These are phyloP conservation scores for Dactylellina leptospora DNA, from an alignment of 2,329 filamentous ascomycete species.

Conservation along the genomic window DNA sequence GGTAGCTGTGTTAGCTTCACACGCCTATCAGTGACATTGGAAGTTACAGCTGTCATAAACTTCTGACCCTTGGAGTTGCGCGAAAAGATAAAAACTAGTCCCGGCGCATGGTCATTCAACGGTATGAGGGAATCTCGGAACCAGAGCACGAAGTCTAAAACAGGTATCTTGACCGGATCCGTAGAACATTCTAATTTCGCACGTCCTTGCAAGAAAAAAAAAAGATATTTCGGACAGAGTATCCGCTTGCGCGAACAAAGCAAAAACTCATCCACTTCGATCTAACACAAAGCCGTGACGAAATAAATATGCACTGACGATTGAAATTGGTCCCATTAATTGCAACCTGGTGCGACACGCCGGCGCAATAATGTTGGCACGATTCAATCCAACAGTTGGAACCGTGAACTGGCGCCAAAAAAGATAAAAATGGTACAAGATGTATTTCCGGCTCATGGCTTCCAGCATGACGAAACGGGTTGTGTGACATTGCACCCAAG, in stretches of 20 bases:
- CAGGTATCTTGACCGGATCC: constrained; percentile 33
- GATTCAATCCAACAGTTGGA: constrained; percentile 7
- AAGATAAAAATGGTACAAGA: constrained; percentile 22
- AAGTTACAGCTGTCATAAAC: constrained; percentile 37
- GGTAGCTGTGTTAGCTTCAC: constrained; percentile 17
- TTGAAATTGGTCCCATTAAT: constrained; percentile 32
- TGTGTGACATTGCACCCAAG: constrained; percentile 33
- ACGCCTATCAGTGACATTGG: constrained; percentile 2
- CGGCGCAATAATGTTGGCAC: constrained; percentile 32
- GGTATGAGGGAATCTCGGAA: no score
- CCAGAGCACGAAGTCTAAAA: constrained; percentile 29
- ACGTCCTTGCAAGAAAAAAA: no score
- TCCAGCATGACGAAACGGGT: constrained; percentile 33
- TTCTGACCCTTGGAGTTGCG: constrained; percentile 15
- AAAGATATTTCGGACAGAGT: neutral
- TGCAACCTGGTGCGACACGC: constrained; percentile 27
- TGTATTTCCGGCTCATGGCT: constrained; percentile 21
- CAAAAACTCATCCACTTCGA: constrained; percentile 8
- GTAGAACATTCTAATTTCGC: constrained; percentile 47
- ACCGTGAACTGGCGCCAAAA: constrained; percentile 22
- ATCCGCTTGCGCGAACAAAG: neutral
- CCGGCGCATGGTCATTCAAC: no score
- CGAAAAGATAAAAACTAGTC: no score
- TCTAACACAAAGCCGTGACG: constrained; percentile 1
- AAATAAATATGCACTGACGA: constrained; percentile 14